These are phyloP conservation scores for Mycena olivaceomarginata DNA, from an alignment of 768 basidiomycete genomes.

Conservation along the genomic window DNA sequence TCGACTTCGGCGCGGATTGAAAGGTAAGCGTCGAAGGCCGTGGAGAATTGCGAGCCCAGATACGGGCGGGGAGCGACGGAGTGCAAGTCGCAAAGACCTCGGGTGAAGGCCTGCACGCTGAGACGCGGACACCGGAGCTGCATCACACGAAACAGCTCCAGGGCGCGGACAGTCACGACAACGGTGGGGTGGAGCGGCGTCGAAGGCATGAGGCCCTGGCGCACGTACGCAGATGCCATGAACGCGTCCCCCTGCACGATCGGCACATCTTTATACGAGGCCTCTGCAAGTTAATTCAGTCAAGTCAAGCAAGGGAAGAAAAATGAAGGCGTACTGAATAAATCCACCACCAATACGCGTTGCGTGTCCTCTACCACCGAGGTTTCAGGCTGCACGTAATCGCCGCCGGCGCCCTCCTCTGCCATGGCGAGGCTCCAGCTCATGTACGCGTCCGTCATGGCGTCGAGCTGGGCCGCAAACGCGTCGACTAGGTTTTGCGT, in stretches of 20 bases:
- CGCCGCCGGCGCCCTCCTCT: not conserved
- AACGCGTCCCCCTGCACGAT: not conserved
- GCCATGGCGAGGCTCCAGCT: not conserved
- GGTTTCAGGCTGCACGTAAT: not conserved
- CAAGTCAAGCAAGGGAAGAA: not conserved
- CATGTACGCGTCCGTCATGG: constrained; percentile 5
- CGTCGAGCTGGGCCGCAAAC: not conserved
- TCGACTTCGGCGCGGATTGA: not conserved
- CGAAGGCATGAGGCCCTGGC: not conserved
- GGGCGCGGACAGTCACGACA: not conserved
- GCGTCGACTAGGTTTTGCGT: not conserved
- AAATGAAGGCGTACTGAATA: not conserved
- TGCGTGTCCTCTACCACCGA: not conserved
- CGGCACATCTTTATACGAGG: not conserved
- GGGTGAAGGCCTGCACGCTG: not conserved
- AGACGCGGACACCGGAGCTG: not conserved
- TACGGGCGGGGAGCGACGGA: not conserved
- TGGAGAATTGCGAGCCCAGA: not conserved
- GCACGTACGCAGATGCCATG: not conserved
- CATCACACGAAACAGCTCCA: not conserved
- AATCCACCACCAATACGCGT: not conserved
- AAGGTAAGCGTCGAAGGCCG: not conserved
- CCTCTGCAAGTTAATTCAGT: not conserved
- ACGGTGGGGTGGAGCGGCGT: not conserved
- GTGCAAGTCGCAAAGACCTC: not conserved